Percentiles rank a stretch among this genome's conserved stretches.
These are phyloP conservation scores for Datisca glomerata DNA, from an alignment of 306 rosid species.

Conservation along the genomic window DNA sequence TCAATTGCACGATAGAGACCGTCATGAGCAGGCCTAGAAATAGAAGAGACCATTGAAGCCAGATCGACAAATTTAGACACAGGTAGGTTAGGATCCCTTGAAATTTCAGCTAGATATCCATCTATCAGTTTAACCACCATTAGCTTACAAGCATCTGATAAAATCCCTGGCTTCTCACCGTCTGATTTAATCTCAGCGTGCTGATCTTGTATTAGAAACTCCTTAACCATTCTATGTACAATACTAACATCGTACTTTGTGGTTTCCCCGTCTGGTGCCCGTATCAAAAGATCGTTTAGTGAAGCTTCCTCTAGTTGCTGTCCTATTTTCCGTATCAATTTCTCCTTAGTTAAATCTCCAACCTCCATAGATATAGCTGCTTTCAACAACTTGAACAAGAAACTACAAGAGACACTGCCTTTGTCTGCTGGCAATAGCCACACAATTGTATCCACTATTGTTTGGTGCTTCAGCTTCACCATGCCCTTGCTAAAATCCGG, in stretches of 20 bases:
- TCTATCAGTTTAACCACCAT: slow-evolving; percentile 89
- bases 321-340: slow-evolving; percentile 61
- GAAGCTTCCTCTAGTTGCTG: slow-evolving; percentile 93
- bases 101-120: slow-evolving; percentile 76
- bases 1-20: slow-evolving; percentile 88
- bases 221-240: slow-evolving; percentile 60
- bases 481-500: slow-evolving; percentile 79
- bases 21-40: slow-evolving; percentile 73
- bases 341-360: slow-evolving; percentile 39
- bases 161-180: slow-evolving; percentile 51
- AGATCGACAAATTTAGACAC: slow-evolving; percentile 56
- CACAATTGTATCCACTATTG: slow-evolving; percentile 48
- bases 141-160: slow-evolving; percentile 85
- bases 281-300: slow-evolving; percentile 62
- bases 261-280: slow-evolving; percentile 44
- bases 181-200: slow-evolving; percentile 43
- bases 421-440: slow-evolving; percentile 71
- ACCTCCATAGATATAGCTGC: slow-evolving; percentile 50
- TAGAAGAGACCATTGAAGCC: slow-evolving; percentile 54
- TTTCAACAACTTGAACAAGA: slow-evolving; percentile 67
- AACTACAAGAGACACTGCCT: slow-evolving; percentile 73
- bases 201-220: slow-evolving; percentile 49
- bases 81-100: slow-evolving; percentile 69
- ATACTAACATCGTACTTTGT: slow-evolving; percentile 41
- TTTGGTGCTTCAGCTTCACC: slow-evolving; percentile 42